Evolutionary conservation across 2,329 filamentous ascomycete genomes (phyloP).

Genomic region (Diaporthe helianthi): DNA sequence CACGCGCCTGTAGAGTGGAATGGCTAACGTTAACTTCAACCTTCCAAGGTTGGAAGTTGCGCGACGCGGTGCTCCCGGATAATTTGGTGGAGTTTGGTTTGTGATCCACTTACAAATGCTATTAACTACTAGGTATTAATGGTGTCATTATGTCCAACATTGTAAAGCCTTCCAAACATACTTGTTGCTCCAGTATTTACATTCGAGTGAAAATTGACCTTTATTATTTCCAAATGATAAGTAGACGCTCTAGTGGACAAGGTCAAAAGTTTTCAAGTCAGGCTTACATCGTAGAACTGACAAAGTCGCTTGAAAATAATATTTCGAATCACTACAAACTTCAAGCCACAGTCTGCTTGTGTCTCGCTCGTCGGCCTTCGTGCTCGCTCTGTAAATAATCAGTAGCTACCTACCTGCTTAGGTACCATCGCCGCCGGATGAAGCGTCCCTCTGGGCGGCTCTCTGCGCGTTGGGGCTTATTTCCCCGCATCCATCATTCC

Average conservation of each 20-base stretch:
- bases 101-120: background rate
- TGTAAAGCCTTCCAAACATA: background rate
- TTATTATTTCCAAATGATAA: background rate
- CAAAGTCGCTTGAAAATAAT: background rate
- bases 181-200: no score
- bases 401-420: background rate
- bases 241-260: background rate
- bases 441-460: background rate
- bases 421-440: background rate
- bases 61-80: background rate
- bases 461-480: background rate
- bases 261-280: background rate
- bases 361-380: constrained; percentile 1
- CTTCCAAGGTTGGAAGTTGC: no score
- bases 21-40: background rate
- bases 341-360: background rate
- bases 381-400: background rate
- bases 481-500: constrained; percentile 4
- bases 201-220: background rate
- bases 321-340: background rate
- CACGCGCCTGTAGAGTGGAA: background rate
- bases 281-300: background rate
- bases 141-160: no score
- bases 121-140: no score
- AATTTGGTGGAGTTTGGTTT: background rate